Conservation (phyloP, 2,329 filamentous ascomycete species). For the Claviceps maximensis region DNA sequence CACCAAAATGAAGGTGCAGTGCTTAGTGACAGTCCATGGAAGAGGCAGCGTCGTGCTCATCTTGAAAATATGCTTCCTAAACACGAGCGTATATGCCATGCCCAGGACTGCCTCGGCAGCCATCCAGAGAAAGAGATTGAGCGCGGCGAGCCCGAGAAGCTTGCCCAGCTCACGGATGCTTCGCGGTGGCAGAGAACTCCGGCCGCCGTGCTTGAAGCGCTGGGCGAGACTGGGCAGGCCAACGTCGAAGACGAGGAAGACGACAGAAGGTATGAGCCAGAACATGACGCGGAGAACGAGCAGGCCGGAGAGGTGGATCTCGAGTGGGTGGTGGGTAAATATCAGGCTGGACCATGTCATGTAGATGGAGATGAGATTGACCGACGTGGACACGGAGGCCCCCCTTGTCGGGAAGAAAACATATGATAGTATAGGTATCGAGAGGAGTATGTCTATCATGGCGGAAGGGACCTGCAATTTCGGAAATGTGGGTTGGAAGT, state of each 20-base stretch:
- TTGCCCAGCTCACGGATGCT: conserved; percentile 20
- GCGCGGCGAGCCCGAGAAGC: conserved; percentile 27
- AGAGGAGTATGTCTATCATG: conserved; percentile 53
- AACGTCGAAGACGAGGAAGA: conserved; percentile 62
- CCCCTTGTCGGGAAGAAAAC: conserved; percentile 43
- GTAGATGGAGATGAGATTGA: conserved; percentile 82
- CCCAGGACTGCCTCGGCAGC: conserved; percentile 30
- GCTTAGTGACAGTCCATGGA: conserved; percentile 40
- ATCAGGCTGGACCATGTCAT: conserved; percentile 81
- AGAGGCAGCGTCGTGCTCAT: conserved; percentile 36
- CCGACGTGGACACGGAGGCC: conserved; percentile 60
- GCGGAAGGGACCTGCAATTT: not conserved
- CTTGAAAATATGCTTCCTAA: conserved; percentile 30
- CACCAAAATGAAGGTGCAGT: conserved; percentile 29
- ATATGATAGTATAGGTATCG: conserved; percentile 59
- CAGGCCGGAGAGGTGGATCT: conserved; percentile 62
- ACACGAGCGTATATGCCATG: conserved; percentile 20
- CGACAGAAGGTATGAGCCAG: conserved; percentile 58
- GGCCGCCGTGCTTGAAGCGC: conserved; percentile 54
- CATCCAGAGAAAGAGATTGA: conserved; percentile 32
- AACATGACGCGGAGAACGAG: conserved; percentile 54
- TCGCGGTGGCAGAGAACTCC: conserved; percentile 34
- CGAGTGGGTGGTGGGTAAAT: conserved; percentile 59
- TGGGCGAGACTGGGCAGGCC: conserved; percentile 55
- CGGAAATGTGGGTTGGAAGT: not conserved